Conservation (phyloP, 306 rosid genomes). For the Oxytropis ochrocephala region DNA sequence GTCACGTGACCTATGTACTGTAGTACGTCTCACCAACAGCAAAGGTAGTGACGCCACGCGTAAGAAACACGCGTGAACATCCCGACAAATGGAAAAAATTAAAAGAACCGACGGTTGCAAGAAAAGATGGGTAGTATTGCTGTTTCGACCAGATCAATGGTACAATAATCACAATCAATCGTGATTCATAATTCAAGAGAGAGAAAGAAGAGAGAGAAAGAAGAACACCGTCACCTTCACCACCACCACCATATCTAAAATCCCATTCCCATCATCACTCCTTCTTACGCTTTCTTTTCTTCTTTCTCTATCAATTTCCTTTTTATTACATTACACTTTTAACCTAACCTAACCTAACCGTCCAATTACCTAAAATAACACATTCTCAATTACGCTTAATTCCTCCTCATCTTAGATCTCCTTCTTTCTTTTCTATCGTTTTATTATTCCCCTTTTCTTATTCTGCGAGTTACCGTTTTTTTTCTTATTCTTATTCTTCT, state of each 20-base stretch:
- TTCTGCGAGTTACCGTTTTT: background rate
- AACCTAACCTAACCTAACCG: conserved; percentile 34
- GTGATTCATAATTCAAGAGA: conserved; percentile 13
- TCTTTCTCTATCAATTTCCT: background rate
- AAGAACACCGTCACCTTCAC: background rate
- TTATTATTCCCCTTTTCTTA: background rate
- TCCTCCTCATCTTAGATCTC: conserved; percentile 31
- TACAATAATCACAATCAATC: background rate
- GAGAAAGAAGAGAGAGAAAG: conserved; percentile 11
- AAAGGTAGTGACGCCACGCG: conserved; percentile 24
- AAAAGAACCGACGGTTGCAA: conserved; percentile 19
- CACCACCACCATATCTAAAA: conserved; percentile 16
- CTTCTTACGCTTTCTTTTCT: background rate
- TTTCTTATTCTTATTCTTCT: background rate
- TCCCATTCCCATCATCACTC: background rate
- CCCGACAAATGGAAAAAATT: background rate
- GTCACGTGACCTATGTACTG: background rate
- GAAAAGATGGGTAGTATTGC: background rate
- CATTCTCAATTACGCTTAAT: background rate
- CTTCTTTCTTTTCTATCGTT: background rate
- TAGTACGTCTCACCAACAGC: background rate
- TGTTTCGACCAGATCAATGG: conserved; percentile 6
- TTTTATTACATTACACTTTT: background rate
- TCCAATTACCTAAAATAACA: background rate
- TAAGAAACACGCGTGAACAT: conserved; percentile 27